Evolutionary conservation across 352 stramenopile species (phyloP).

Genomic region (Pythium pyrilobum): DNA sequence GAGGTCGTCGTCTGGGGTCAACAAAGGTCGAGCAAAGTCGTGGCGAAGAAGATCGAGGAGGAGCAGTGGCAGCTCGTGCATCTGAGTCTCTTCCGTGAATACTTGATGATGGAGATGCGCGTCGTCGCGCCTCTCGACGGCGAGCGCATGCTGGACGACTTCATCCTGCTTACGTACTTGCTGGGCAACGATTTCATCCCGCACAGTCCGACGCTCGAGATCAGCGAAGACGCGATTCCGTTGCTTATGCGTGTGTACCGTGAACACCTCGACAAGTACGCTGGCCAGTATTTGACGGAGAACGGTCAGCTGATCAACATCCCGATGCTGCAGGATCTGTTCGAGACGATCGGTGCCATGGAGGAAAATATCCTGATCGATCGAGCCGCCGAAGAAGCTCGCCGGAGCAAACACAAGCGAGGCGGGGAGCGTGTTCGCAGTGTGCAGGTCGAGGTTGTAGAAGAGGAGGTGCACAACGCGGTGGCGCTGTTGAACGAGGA

Average conservation of each 20-base stretch:
- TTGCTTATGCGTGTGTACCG: conserved; percentile 91
- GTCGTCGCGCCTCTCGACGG: conserved; percentile 46
- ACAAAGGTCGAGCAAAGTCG: conserved; percentile 38
- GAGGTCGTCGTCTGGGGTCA: conserved; percentile 97
- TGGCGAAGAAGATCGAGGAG: conserved; percentile 90
- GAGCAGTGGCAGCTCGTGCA: conserved; percentile 97
- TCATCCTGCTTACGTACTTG: conserved; percentile 99
- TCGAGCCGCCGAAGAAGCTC: conserved; percentile 49
- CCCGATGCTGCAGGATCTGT: conserved; percentile 89
- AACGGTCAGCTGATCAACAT: conserved; percentile 89
- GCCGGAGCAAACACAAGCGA: conserved; percentile 27
- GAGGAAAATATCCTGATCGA: conserved; percentile 93
- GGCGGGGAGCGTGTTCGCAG: conserved; percentile 19
- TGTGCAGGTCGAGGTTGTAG: conserved; percentile 32
- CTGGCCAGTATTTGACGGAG: conserved; percentile 91
- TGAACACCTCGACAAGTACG: conserved; percentile 75
- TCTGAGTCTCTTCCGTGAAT: conserved; percentile 95
- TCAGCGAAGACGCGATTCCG: conserved; percentile 97
- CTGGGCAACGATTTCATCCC: conserved; percentile 99
- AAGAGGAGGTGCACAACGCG: conserved; percentile 39
- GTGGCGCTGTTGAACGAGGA: conserved; percentile 40
- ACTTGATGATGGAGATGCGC: conserved; percentile 96
- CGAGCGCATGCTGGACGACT: conserved; percentile 99
- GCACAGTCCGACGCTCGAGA: conserved; percentile 97
- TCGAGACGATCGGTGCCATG: conserved; percentile 89